Evolutionary conservation across 345 rosid genomes (phyloP), one percentile per base, ranked within the genome.

Genomic region (Dipteronia dyeriana): DNA sequence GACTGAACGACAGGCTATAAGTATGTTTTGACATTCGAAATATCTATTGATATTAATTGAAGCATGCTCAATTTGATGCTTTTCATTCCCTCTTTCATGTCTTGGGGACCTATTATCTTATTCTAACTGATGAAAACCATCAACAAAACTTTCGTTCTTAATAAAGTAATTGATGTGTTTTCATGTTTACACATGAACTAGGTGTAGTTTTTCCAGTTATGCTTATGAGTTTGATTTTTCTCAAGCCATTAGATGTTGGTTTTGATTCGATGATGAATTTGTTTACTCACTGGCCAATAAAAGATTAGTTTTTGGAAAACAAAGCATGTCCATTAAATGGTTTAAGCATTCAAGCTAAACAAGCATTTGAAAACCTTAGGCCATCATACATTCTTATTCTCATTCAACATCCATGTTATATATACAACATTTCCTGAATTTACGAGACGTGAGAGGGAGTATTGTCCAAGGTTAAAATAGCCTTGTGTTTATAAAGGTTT

Each of bases 1-100:
- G 85, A 90, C 94, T n/a, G 92, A 91, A 75, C 97, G 91, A 63
- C 97, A 91, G 82, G 89, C 91, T 39, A 79, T 87, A 75, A 85
- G 97, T 90, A 82, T 66, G 68, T 71, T 20, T 68, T 60, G 38
- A 77, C 39, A 16, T 47, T 62, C 41, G 3, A 2, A 11, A 3
- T 19, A 49, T 64, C 4, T 49, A 7, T 74, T 47, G 13, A 17
- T 63, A 61, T 59, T 73, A 23, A 74, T 47, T 60, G 51, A 64
- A 49, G 34, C 64, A 10, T 39, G 61, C 29, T 22, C 23, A 3
- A 23, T 71, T 71, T 56, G 11, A 20, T 53, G 41, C 1, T 0
- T 66, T 66, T 34, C 38, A 34, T 34, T 34, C 38, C 41, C 17
- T 38, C 22, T 34, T 66, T 38, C 47, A 38, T 66, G 70, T 49